phyloP scores from a whole-genome alignment of 768 basidiomycete genomes.

The Sarcodon aspratus region DNA sequence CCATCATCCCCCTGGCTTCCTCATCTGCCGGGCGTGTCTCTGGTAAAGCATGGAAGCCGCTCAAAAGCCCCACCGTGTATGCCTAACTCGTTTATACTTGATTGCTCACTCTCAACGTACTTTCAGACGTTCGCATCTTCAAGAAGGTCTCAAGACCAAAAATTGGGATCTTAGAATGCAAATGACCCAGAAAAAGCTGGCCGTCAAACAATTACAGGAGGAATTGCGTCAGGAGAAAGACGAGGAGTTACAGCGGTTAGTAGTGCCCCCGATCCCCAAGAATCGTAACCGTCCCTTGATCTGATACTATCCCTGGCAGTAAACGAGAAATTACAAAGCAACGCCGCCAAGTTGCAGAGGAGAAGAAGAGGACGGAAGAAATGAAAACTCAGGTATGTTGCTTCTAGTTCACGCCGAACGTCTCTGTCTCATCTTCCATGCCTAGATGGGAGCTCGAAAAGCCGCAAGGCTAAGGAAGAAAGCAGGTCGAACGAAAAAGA shows the following conservation, averaged over 20 bases:
- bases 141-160: constrained; percentile 52
- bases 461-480: constrained; percentile 61
- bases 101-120: constrained; percentile 5
- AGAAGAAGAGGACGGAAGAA: constrained; percentile 53
- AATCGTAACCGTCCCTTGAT: background rate
- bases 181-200: constrained; percentile 49
- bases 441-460: constrained; percentile 72
- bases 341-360: constrained; percentile 64
- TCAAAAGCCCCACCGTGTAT: constrained; percentile 40
- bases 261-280: background rate
- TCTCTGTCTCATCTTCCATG: constrained; percentile 1
- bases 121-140: constrained; percentile 57
- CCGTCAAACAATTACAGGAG: constrained; percentile 61
- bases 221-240: constrained; percentile 73
- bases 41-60: constrained; percentile 34
- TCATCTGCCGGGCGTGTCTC: constrained; percentile 58
- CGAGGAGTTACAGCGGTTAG: constrained; percentile 51
- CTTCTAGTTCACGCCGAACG: background rate
- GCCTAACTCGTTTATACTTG: constrained; percentile 24
- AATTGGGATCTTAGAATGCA: constrained; percentile 61
- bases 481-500: constrained; percentile 70
- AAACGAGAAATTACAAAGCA: constrained; percentile 58
- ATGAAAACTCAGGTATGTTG: constrained; percentile 45
- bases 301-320: constrained; percentile 21
- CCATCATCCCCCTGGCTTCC: constrained; percentile 28